Conservation (phyloP, 1,139 yeast species). For the Casaregolazyma suthepensis region DNA sequence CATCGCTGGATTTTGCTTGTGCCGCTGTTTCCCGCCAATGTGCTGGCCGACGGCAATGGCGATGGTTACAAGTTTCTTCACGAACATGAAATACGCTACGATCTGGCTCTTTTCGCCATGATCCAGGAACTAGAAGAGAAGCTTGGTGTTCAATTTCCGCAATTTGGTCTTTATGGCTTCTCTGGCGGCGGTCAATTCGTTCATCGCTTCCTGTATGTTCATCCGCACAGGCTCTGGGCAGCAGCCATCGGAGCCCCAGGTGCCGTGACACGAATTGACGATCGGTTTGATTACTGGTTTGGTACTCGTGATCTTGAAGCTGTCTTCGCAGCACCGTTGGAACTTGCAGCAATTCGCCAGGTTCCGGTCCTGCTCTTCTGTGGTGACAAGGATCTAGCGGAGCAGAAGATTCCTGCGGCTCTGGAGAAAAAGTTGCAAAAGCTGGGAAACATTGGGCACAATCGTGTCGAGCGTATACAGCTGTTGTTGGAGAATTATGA, state of each 20-base stretch:
- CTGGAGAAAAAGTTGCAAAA: background rate
- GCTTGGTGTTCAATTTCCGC: background rate
- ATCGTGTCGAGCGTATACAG: background rate
- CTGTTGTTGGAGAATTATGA: background rate
- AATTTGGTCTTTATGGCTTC: conserved; percentile 10
- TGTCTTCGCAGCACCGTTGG: background rate
- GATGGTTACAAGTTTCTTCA: conserved; percentile 11
- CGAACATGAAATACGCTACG: conserved; percentile 8
- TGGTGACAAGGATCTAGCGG: background rate
- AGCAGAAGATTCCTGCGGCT: background rate
- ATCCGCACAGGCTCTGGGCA: conserved; percentile 10
- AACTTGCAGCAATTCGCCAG: background rate
- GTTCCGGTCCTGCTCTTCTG: background rate
- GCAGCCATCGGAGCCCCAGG: conserved; percentile 11
- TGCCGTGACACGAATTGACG: conserved; percentile 2
- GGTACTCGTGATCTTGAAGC: background rate
- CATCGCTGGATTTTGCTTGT: conserved; percentile 9
- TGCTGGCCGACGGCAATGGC: background rate
- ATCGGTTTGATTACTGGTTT: background rate
- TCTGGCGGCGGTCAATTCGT: conserved; percentile 13
- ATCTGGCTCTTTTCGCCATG: conserved; percentile 8
- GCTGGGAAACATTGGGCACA: background rate
- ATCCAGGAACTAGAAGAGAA: conserved; percentile 4
- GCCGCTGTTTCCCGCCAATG: conserved; percentile 13
- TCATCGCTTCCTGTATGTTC: conserved; percentile 12